These are phyloP conservation scores for Naganishia vishniacii DNA, from an alignment of 768 basidiomycete genomes.

Conservation along the genomic window DNA sequence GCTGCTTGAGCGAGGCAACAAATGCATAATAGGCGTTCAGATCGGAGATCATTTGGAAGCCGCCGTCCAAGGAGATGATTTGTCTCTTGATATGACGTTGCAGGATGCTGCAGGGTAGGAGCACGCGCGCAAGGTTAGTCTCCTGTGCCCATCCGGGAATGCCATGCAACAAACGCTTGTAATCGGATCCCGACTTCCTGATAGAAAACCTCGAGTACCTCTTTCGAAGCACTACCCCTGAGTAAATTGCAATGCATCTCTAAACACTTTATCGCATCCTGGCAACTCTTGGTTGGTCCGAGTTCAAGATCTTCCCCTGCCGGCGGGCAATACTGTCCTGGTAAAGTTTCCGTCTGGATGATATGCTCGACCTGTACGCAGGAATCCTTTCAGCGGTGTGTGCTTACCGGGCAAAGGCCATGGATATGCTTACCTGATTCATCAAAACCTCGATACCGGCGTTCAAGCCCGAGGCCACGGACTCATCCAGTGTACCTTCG, in stretches of 20 bases:
- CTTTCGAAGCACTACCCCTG: conserved; percentile 88
- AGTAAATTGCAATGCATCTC: conserved; percentile 85
- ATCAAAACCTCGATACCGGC: conserved; percentile 91
- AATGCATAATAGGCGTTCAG: conserved; percentile 89
- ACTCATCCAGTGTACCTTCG: conserved; percentile 84
- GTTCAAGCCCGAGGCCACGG: conserved; percentile 86
- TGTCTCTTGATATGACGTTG: conserved; percentile 96
- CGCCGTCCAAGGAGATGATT: conserved; percentile 88
- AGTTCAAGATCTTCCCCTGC: conserved; percentile 75
- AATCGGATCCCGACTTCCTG: conserved; percentile 91
- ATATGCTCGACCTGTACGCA: conserved; percentile 79
- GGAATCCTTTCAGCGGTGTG: background rate
- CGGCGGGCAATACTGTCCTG: conserved; percentile 83
- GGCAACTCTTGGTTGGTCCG: conserved; percentile 77
- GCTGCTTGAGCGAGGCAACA: conserved; percentile 76
- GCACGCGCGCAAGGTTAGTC: too few relatives aligned
- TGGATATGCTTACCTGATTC: conserved; percentile 65
- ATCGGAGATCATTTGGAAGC: conserved; percentile 93
- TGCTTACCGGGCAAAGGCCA: background rate
- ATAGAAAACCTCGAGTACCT: conserved; percentile 95
- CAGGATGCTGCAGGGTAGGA: conserved; percentile 60
- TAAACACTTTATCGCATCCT: conserved; percentile 80
- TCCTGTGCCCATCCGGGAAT: too few relatives aligned
- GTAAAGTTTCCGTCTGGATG: conserved; percentile 70
- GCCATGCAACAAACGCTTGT: too few relatives aligned